Evolutionary conservation across 2,329 filamentous ascomycete species (phyloP).

Genomic region (Lasiodiplodia gonubiensis): DNA sequence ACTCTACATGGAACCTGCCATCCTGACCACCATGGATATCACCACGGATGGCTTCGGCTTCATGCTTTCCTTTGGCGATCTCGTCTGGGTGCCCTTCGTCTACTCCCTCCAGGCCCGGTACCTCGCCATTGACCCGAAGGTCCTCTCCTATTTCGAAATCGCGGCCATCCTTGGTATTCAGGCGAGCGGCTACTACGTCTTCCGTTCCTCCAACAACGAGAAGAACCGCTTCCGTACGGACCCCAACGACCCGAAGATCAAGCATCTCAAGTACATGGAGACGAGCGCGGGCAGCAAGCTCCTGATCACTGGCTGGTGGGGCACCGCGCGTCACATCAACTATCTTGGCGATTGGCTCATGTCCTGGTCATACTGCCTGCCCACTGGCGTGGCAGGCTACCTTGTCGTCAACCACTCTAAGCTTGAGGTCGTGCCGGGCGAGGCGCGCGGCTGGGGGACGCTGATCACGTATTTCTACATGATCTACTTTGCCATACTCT

Average conservation of each 20-base stretch:
- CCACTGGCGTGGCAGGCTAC: constrained; percentile 85
- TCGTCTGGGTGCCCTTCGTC: constrained; percentile 90
- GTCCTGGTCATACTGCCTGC: constrained; percentile 87
- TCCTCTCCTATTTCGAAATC: constrained; percentile 73
- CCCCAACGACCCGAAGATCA: constrained; percentile 77
- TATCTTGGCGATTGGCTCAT: constrained; percentile 96
- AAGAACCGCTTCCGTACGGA: constrained; percentile 94
- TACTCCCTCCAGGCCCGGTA: constrained; percentile 87
- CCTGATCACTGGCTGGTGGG: constrained; percentile 91
- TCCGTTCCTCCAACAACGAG: constrained; percentile 91
- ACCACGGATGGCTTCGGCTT: constrained; percentile 92
- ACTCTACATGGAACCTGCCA: constrained; percentile 84
- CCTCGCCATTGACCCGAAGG: constrained; percentile 78
- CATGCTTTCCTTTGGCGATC: constrained; percentile 92
- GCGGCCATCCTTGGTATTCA: constrained; percentile 70
- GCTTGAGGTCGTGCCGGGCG: constrained; percentile 71
- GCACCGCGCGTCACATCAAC: constrained; percentile 88
- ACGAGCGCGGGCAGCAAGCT: constrained; percentile 82
- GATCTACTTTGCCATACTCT: constrained; percentile 84
- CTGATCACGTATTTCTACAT: constrained; percentile 94
- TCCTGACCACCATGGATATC: constrained; percentile 93
- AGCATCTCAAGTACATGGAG: constrained; percentile 83
- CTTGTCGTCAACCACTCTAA: constrained; percentile 64
- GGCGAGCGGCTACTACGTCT: constrained; percentile 80
- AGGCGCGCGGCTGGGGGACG: constrained; percentile 81